A percentile compares a stretch with the other conserved stretches of the same genome.
Evolutionary conservation across 139 green algal genomes (phyloP).

Genomic region (Chloropicon primus): DNA sequence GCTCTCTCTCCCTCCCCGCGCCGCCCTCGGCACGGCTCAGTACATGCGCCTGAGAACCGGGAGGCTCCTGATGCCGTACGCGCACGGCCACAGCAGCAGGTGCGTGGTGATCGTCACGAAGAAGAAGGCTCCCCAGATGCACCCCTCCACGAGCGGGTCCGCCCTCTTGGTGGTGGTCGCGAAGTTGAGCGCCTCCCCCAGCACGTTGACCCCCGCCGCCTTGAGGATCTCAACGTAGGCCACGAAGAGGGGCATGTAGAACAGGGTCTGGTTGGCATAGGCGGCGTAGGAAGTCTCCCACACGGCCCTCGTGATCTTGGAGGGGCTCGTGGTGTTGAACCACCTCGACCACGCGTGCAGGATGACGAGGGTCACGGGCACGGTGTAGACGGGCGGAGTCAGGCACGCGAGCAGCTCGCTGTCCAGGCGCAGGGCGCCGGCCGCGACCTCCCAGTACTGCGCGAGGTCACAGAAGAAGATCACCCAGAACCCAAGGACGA

Average conservation of each 20-base stretch:
- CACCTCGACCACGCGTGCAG: background rate
- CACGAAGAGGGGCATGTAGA: background rate
- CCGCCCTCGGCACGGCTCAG: no score
- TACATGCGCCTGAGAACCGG: background rate
- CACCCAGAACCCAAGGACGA: background rate
- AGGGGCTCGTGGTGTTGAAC: background rate
- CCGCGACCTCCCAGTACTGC: background rate
- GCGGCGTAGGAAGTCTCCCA: background rate
- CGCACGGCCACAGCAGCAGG: background rate
- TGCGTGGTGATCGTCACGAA: background rate
- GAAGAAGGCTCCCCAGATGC: background rate
- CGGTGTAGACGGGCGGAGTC: background rate
- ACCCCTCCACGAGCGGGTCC: background rate
- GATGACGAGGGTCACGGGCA: background rate
- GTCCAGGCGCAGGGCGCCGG: background rate
- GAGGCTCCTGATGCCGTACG: background rate
- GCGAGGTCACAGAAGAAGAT: background rate
- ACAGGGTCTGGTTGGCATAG: background rate
- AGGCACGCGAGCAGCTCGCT: background rate
- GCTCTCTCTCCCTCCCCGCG: no score
- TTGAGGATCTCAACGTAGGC: background rate
- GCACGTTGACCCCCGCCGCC: background rate
- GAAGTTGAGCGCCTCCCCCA: background rate
- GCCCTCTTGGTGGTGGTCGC: background rate
- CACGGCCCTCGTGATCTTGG: background rate